phyloP scores from a whole-genome alignment of 139 green algal genomes.

The Limnomonas spitsbergensis region DNA sequence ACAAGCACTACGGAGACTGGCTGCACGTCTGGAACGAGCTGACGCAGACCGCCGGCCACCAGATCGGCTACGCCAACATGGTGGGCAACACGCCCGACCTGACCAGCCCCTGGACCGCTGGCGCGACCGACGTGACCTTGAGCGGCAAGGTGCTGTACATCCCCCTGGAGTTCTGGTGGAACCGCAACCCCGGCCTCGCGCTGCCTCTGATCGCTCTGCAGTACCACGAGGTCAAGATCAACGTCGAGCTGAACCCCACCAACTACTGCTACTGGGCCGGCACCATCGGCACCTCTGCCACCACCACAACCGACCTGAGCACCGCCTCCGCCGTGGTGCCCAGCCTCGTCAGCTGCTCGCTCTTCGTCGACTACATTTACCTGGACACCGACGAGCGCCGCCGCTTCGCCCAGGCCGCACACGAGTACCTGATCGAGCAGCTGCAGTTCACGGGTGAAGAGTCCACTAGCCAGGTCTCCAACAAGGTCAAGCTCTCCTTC shows the following conservation, averaged over 20 bases:
- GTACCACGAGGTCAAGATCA: conserved; percentile 31
- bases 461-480: background rate
- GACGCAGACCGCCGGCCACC: conserved; percentile 8
- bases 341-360: background rate
- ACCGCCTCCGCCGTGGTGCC: background rate
- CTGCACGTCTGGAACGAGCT: conserved; percentile 32
- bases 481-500: conserved; percentile 22
- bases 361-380: conserved; percentile 26
- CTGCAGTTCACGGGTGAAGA: conserved; percentile 27
- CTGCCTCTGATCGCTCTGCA: conserved; percentile 34
- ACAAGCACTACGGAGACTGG: conserved; percentile 31
- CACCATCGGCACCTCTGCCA: background rate
- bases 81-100: conserved; percentile 25
- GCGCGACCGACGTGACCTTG: background rate
- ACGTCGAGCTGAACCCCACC: conserved; percentile 17
- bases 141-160: conserved; percentile 20
- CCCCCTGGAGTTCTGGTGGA: conserved; percentile 34
- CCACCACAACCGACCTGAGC: background rate
- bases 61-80: conserved; percentile 15
- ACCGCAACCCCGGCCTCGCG: conserved; percentile 18
- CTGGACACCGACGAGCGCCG: conserved; percentile 25
- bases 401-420: conserved; percentile 7
- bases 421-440: conserved; percentile 33
- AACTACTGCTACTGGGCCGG: conserved; percentile 10
- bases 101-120: background rate